Conservation (phyloP, 2,329 filamentous ascomycete genomes). For the Leptographium radiaticola region DNA sequence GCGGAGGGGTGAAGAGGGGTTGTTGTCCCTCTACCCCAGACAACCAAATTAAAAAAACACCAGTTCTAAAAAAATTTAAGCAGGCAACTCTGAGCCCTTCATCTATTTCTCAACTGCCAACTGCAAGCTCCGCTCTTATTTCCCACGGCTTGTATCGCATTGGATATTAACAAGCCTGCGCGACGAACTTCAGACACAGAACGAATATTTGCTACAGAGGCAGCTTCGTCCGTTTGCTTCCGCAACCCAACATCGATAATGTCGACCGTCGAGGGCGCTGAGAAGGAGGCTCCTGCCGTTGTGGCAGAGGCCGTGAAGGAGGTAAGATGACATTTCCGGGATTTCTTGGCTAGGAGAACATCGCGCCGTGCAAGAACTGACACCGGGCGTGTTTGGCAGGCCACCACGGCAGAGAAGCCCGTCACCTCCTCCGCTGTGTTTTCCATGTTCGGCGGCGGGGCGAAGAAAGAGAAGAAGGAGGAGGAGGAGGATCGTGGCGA, state of each 20-base stretch:
- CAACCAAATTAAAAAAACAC: conserved; percentile 5
- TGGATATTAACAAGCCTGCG: background rate
- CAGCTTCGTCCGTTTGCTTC: background rate
- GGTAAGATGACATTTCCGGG: background rate
- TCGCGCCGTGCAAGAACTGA: background rate
- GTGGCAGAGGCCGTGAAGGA: conserved; percentile 12
- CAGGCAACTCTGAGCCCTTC: background rate
- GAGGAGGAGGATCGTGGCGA: conserved; percentile 72
- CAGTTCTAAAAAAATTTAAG: conserved; percentile 1
- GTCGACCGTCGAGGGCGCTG: conserved; percentile 21
- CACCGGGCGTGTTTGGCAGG: conserved; percentile 3
- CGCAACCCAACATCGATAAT: conserved; percentile 13
- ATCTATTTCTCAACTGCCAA: background rate
- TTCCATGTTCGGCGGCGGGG: conserved; percentile 96
- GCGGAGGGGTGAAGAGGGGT: conserved; percentile 9
- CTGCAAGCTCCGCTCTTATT: background rate
- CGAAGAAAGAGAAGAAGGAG: conserved; percentile 92
- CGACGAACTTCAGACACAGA: background rate
- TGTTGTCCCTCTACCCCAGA: conserved; percentile 9
- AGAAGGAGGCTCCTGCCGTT: conserved; percentile 17
- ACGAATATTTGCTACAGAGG: background rate
- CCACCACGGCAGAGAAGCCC: conserved; percentile 20
- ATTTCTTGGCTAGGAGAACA: background rate
- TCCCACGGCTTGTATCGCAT: background rate
- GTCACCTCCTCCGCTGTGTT: conserved; percentile 60